phyloP scores from a whole-genome alignment of 441 rosid genomes.

The Corymbia calophylla region DNA sequence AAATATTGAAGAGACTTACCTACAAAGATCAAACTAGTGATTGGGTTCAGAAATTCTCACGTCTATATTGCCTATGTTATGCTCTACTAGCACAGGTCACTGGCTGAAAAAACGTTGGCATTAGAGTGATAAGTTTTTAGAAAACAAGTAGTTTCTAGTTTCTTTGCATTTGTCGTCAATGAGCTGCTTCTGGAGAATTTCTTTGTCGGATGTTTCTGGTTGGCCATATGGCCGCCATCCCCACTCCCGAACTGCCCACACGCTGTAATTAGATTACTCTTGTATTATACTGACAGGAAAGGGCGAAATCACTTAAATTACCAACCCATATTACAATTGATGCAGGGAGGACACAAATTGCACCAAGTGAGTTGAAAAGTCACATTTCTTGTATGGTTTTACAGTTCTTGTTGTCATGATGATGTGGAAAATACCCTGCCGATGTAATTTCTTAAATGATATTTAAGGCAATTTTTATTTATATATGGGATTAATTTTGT shows the following conservation, averaged over 20 bases:
- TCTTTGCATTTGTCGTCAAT: neutral
- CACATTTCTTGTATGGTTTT: neutral
- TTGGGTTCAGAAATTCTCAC: neutral
- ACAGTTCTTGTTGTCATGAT: neutral
- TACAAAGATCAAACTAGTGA: neutral
- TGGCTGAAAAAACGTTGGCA: neutral
- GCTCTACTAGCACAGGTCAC: neutral
- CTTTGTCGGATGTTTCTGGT: neutral
- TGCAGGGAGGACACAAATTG: conserved; percentile 98
- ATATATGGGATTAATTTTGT: neutral
- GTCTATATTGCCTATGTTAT: neutral
- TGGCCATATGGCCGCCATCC: neutral
- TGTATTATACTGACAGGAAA: conserved; percentile 43
- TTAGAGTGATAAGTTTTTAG: neutral
- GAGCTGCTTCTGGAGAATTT: neutral
- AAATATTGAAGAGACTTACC: neutral
- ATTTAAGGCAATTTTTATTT: neutral
- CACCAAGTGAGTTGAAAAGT: conserved; percentile 71
- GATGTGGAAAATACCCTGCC: neutral
- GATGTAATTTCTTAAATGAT: neutral
- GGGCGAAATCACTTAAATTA: conserved; percentile 71
- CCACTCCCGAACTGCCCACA: neutral
- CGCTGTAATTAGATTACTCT: neutral
- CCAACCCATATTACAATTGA: conserved; percentile 93
- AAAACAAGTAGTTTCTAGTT: neutral